Conservation (phyloP, 495 filamentous ascomycete species). For the Podospora comata region DNA sequence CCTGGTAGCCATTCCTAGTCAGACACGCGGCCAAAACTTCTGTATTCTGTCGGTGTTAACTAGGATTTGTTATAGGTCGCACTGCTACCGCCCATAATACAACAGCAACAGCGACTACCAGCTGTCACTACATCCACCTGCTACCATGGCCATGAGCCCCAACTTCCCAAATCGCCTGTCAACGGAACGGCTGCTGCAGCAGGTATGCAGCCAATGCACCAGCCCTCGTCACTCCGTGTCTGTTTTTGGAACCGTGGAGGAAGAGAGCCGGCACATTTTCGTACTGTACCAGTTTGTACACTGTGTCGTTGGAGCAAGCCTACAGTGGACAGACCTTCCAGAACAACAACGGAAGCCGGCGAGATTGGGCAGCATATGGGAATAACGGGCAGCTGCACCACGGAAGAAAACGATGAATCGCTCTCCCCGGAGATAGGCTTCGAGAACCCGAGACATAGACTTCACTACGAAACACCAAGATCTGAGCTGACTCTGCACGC, state of each 20-base stretch:
- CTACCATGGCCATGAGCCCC: background rate
- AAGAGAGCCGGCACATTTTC: constrained; percentile 6
- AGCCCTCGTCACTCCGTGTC: constrained; percentile 8
- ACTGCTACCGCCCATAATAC: background rate
- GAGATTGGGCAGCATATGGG: background rate
- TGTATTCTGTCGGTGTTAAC: background rate
- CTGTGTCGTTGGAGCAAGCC: background rate
- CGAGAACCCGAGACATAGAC: constrained; percentile 1
- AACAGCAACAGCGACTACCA: background rate
- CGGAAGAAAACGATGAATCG: constrained; percentile 11
- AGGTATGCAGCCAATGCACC: constrained; percentile 5
- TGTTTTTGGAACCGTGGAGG: background rate
- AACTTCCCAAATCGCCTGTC: constrained; percentile 9
- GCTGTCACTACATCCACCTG: background rate
- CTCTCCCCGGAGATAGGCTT: background rate
- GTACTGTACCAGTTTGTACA: background rate
- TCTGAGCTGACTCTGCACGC: background rate
- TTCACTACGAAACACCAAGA: background rate
- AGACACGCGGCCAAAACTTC: constrained; percentile 2
- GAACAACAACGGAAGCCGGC: constrained; percentile 20
- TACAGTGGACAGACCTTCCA: constrained; percentile 19
- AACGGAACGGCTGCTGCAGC: background rate
- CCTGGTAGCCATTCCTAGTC: background rate
- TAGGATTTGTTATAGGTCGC: background rate
- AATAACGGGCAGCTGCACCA: constrained; percentile 7